Evolutionary conservation across 768 basidiomycete genomes (phyloP).

Genomic region (Leucocoprinus sp.): DNA sequence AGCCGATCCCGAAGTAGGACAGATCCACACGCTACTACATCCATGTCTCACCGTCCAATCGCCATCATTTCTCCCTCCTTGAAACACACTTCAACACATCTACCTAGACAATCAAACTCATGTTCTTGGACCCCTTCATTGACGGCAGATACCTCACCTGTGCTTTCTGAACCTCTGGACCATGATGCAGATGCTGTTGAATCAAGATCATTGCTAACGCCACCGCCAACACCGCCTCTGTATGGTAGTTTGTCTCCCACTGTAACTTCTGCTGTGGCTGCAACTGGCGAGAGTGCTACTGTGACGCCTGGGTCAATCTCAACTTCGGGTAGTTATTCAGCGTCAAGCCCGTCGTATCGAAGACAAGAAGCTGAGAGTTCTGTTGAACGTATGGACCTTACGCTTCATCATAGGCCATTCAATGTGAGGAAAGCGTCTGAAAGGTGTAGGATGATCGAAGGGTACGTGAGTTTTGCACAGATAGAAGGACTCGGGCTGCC

Average conservation of each 20-base stretch:
- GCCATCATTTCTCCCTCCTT: not conserved
- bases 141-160: constrained; percentile 11
- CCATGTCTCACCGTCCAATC: not conserved
- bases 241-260: not conserved
- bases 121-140: constrained; percentile 12
- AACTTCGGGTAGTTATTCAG: no score
- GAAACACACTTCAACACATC: not conserved
- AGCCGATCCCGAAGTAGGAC: constrained; percentile 9
- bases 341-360: not conserved
- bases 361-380: not conserved
- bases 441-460: constrained; percentile 18
- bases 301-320: not conserved
- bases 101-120: not conserved
- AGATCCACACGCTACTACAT: not conserved
- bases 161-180: constrained; percentile 1
- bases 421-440: constrained; percentile 19
- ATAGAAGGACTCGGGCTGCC: constrained; percentile 20
- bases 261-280: not conserved
- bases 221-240: constrained; percentile 13
- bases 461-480: constrained; percentile 18
- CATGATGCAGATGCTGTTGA: constrained; percentile 5
- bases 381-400: constrained; percentile 1
- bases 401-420: constrained; percentile 8
- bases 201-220: constrained; percentile 11
- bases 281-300: not conserved